Base-by-base conservation (phyloP, 495 filamentous ascomycete species). In the Parachaetomium inaequale region DNA sequence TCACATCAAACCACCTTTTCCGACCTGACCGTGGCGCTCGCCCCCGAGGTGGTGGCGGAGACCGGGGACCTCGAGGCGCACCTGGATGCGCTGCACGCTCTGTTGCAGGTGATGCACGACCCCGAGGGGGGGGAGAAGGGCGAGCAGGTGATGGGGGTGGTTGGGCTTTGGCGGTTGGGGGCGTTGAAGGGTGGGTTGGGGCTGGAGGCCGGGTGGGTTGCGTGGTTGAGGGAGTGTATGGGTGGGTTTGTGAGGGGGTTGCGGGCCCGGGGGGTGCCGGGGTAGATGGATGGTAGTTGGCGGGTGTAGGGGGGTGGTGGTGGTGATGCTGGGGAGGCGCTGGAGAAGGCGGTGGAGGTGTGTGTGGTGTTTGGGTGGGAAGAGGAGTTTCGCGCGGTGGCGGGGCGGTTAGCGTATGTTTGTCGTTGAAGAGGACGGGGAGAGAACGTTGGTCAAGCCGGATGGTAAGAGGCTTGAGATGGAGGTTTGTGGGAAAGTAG, bases 391-490 rank as follows among this genome's bases (percentile, higher is more conserved):
- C 25, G 62, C 28, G 34, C 10, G n/a, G 19, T 64, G 28, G 29
- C 17, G 29, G 36, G 15, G n/a, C 15, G 62, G 40, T 28, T 60
- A 57, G 56, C 62, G 62, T 64, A 64, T 50, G 10, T 64, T 38
- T 64, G 62, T 23, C 0, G 62, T 61, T 32, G 34, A 26, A 19
- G 58, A 26, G 23, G 56, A 60, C 23, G 21, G 63, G 7, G 36
- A 49, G 58, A 25, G 7, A 11, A 28, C 40, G 28, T n/a, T 65
- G 58, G 28, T 32, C 7, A 55, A 42, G 51, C 63, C 63, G 7
- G 62, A 55, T 56, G 62, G 31, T 11, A n/a, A 14, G n/a, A 32
- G 5, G 5, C 21, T 55, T 0, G 50, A 36, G 14, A 28, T 10
- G 26, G 10, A 11, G n/a, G 19, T 43, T 21, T 65, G 59, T 49